Evolutionary conservation across 23 red algal species (phyloP), one percentile per base, ranked within the genome.

Genomic region (Agarophyton chilense): DNA sequence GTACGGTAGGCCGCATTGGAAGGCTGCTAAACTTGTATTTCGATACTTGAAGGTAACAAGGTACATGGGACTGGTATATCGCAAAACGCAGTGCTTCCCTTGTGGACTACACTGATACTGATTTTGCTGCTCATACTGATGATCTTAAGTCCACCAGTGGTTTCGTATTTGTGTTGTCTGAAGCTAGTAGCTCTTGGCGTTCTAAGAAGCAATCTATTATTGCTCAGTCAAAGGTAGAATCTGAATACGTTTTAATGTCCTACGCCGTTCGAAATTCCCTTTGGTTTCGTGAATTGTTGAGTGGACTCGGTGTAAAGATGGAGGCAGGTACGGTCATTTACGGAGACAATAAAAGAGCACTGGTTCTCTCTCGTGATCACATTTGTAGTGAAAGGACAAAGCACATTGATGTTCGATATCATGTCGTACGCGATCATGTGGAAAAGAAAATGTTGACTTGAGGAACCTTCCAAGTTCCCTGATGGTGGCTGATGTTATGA

Each of bases 11-110:
- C 50, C 6, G 19, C 55, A 80, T 51, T 60, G 52, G 68, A 87
- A 72, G 40, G 62, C 82, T 26, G 58, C 66, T 38, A 87, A 75
- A 7, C 29, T 2, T 21, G 1, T 87, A 0, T 10, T 72, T 13
- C 44, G 64, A 13, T 87, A 87, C 25, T 16, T 74, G 17, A 72
- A 71, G n/a, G 81, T 57, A 34, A 84, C 82, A n/a, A 52, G 38
- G 43, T 60, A 31, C 12, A 51, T 52, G 14, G 77, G 49, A 60
- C 31, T 41, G 57, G 24, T 40, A 8, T 12, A 22, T 21, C 19
- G 58, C 11, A 4, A 26, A n/a, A 35, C n/a, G 0, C 36, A 41
- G 24, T 21, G 1, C 16, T 13, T 32, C 42, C 14, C 10, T 6
- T 42, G 82, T 72, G 51, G 61, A 64, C 2, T 70, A 55, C 62